Percentiles rank a stretch among this genome's conserved stretches.
phyloP scores from a whole-genome alignment of 805 yeast species.

The Starmerella geochares region DNA sequence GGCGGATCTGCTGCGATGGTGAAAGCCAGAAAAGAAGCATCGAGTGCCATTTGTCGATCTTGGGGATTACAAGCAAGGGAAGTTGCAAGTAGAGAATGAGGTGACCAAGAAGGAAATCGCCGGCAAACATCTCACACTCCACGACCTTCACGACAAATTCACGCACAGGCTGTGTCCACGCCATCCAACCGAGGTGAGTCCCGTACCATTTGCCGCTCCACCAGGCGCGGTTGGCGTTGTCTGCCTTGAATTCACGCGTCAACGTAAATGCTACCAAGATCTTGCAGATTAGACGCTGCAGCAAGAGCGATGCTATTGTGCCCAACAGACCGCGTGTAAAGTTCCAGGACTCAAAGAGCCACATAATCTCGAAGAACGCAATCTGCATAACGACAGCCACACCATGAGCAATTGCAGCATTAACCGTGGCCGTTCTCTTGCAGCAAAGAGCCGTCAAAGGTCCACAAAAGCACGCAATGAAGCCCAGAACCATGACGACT shows the following conservation, averaged over 20 bases:
- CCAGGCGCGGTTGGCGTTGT: conserved; percentile 93
- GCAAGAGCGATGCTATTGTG: conserved; percentile 67
- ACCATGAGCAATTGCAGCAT: conserved; percentile 95
- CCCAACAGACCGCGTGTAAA: conserved; percentile 84
- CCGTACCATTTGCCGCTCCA: conserved; percentile 99
- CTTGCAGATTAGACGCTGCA: conserved; percentile 82
- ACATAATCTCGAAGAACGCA: conserved; percentile 84
- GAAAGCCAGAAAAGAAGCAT: conserved; percentile 97
- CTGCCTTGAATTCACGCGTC: conserved; percentile 94
- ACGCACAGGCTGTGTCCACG: conserved; percentile 91
- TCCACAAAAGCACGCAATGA: conserved; percentile 92
- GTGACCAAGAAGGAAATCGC: conserved; percentile 93
- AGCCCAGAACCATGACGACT: conserved; percentile 63
- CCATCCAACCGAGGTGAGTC: conserved; percentile 83
- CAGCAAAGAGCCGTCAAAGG: conserved; percentile 91
- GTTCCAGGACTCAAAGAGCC: conserved; percentile 91
- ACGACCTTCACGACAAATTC: conserved; percentile 89
- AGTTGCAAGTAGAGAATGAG: conserved; percentile 74
- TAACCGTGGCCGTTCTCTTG: conserved; percentile 90
- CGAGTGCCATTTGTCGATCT: conserved; percentile 94
- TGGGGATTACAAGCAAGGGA: conserved; percentile 77
- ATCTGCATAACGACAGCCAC: conserved; percentile 81
- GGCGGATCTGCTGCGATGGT: conserved; percentile 93
- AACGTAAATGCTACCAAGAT: conserved; percentile 63
- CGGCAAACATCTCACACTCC: conserved; percentile 91